Conservation (phyloP, 2,329 filamentous ascomycete species). For the Mycosphaerelloides madeirae region DNA sequence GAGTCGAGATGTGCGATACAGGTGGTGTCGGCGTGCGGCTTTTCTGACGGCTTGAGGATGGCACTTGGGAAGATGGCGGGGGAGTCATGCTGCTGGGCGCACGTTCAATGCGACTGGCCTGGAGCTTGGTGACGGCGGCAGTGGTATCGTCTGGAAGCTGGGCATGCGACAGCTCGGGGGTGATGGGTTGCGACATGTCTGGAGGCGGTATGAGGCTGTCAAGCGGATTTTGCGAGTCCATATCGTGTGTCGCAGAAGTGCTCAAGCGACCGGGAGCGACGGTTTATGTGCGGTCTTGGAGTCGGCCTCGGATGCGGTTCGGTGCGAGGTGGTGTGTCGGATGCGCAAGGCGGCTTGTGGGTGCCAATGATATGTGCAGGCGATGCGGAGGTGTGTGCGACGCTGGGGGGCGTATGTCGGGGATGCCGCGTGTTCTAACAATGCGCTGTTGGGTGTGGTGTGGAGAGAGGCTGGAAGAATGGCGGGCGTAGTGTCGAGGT, state of each 20-base stretch:
- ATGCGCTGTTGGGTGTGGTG: no score
- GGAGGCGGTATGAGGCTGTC: constrained; percentile 16
- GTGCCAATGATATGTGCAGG: no score
- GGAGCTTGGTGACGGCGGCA: constrained; percentile 29
- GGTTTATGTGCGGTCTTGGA: not conserved
- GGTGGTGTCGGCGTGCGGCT: constrained; percentile 50
- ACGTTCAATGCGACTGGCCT: constrained; percentile 29
- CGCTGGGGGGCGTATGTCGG: no score
- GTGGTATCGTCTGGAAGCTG: constrained; percentile 36
- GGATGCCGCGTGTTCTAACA: no score
- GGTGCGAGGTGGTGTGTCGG: not conserved
- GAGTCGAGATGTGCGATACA: constrained; percentile 45
- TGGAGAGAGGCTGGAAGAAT: no score
- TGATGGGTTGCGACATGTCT: constrained; percentile 16
- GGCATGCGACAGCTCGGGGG: constrained; percentile 30
- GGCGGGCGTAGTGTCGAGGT: no score
- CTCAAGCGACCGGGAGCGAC: not conserved
- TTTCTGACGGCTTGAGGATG: constrained; percentile 30
- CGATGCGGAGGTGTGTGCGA: no score
- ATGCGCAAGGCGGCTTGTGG: not conserved
- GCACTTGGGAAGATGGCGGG: constrained; percentile 58
- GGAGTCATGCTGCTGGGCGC: constrained; percentile 48
- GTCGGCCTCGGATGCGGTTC: not conserved
- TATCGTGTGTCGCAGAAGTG: not conserved
- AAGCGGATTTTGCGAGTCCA: constrained; percentile 11